phyloP scores from a whole-genome alignment of 306 rosid species.

The Abrus pulchellus region DNA sequence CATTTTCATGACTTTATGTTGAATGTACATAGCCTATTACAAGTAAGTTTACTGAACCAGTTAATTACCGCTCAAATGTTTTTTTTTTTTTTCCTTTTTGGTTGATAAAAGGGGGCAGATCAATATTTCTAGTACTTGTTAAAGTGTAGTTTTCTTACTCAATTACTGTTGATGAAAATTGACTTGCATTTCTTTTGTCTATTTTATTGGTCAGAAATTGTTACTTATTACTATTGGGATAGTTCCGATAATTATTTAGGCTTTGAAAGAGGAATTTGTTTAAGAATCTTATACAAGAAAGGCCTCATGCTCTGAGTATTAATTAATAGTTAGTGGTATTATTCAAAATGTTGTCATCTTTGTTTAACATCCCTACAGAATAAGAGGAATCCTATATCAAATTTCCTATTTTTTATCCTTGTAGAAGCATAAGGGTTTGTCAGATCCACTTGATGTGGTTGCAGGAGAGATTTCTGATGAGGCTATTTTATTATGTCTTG shows the following conservation, averaged over 20 bases:
- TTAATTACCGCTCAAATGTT: constrained; percentile 23
- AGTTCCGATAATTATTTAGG: constrained; percentile 19
- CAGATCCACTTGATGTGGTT: constrained; percentile 95
- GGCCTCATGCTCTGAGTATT: constrained; percentile 38
- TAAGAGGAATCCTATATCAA: constrained; percentile 37
- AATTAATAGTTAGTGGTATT: background rate
- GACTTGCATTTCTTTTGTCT: constrained; percentile 30
- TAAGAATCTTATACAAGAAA: background rate
- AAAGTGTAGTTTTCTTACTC: constrained; percentile 11
- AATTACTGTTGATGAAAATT: constrained; percentile 4
- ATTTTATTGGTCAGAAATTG: constrained; percentile 11
- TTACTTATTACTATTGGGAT: background rate
- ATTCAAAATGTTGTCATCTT: constrained; percentile 35
- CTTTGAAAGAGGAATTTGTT: constrained; percentile 29
- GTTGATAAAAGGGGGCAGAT: constrained; percentile 9
- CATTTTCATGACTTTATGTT: constrained; percentile 99
- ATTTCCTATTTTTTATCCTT: constrained; percentile 46
- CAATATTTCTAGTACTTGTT: background rate
- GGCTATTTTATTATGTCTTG: constrained; percentile 88
- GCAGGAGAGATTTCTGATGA: constrained; percentile 92
- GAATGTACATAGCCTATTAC: constrained; percentile 89
- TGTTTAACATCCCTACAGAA: constrained; percentile 33
- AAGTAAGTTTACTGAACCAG: constrained; percentile 64
- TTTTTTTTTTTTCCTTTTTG: background rate
- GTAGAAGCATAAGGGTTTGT: constrained; percentile 90